Conservation (phyloP, 2,329 filamentous ascomycete genomes). For the Rugonectria rugulosa region DNA sequence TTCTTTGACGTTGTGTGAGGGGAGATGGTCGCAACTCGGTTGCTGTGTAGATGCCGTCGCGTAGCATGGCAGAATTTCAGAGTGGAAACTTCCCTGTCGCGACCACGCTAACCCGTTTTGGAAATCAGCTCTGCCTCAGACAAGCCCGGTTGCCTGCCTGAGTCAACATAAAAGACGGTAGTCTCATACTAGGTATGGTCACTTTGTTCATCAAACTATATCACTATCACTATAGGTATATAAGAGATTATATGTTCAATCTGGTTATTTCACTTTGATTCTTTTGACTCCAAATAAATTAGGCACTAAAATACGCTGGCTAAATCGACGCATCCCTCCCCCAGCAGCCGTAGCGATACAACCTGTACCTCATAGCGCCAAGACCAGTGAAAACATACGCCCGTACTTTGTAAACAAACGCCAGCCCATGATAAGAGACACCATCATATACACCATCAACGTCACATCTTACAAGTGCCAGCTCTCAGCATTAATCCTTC, state of each 20-base stretch:
- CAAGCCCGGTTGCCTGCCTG: too few species aligned
- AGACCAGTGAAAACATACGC: slow-evolving; percentile 16
- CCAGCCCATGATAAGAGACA: slow-evolving; percentile 40
- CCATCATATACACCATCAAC: slow-evolving; percentile 34
- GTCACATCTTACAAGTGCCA: slow-evolving; percentile 21
- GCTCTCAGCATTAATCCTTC: slow-evolving; percentile 65
- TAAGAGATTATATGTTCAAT: too few species aligned
- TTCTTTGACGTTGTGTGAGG: slow-evolving; percentile 21
- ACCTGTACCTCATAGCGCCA: slow-evolving; percentile 3
- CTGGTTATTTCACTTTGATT: too few species aligned
- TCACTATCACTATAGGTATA: too few species aligned
- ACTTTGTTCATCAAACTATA: too few species aligned
- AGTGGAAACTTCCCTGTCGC: slow-evolving; percentile 34
- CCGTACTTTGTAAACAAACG: slow-evolving; percentile 42
- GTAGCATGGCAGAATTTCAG: slow-evolving; percentile 46
- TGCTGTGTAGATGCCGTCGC: slow-evolving; percentile 37
- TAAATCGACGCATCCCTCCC: slow-evolving; percentile 7
- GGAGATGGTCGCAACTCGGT: slow-evolving; percentile 38
- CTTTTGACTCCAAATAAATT: too few species aligned
- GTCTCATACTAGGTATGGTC: too few species aligned
- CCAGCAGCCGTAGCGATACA: not conserved
- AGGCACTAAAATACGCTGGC: slow-evolving; percentile 7
- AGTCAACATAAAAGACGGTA: too few species aligned
- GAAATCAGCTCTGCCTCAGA: slow-evolving; percentile 43
- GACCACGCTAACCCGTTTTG: slow-evolving; percentile 46